Base-by-base conservation (phyloP, 371 early-diverging fungal genomes). In the Syncephalastrum sp. region DNA sequence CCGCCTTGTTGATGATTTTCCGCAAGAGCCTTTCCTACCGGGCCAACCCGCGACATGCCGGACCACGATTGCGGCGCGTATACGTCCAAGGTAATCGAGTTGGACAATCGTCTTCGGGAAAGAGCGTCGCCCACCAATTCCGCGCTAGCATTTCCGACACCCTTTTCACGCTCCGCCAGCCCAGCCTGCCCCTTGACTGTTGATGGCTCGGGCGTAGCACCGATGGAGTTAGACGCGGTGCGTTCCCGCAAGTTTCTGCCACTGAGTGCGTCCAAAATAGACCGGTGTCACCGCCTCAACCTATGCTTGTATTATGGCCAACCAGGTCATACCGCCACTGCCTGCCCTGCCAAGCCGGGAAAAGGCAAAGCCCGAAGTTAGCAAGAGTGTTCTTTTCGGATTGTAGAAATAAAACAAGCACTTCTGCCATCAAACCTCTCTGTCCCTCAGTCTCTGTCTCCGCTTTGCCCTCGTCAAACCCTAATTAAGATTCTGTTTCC, bases 251-350 rank as follows among this genome's bases (percentile, higher is more conserved):
- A 46, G 33, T 48, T 29, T 16, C 4, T 5, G 14, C 57, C 57
- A 5, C 42, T 56, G 42, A 19, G 49, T 14, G 41, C 12, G 4
- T 47, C 47, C 12, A 49, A 56, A 19, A 56, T 49, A 16, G 21
- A 25, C 5, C 57, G 57, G 2, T 49, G 57, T 23, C 38, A 41
- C 29, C 21, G 21, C 5, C 33, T 33, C 1, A 42, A 42, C 41
- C 38, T 56, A 3, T 56, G 57, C 50, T 13, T 56, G 57, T 56
- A 56, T 41, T 56, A 49, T 41, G 57, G 49, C 19, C 33, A 47
- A 19, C 16, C 14, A 1, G 57, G 57, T 13, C 57, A 56, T 21
- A 29, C 4, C 15, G 57, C 57, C 19, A 5, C 15, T 14, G 14
- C 42, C 14, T 56, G 57, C 21, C 57, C 57, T 5, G 38, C 27